Conservation (phyloP, 2,329 filamentous ascomycete species). For the Nigrospora oryzae region DNA sequence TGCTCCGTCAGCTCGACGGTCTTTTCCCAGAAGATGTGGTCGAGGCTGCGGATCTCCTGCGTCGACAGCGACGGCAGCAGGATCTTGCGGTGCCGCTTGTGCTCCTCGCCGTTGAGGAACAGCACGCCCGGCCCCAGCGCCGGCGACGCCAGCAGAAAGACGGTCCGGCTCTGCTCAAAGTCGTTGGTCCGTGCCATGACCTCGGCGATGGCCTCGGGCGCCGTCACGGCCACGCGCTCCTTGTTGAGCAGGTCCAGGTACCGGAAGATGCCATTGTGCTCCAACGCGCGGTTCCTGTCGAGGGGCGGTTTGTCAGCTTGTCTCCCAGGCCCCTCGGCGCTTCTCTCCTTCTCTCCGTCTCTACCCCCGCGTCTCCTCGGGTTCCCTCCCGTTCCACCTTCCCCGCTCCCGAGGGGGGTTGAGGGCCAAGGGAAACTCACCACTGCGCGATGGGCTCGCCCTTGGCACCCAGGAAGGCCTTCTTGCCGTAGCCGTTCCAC, state of each 20-base stretch:
- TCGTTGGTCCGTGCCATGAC: slow-evolving; percentile 8
- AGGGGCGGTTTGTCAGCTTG: background rate
- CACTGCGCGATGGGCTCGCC: slow-evolving; percentile 4
- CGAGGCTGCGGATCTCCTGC: slow-evolving; percentile 9
- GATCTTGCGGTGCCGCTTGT: slow-evolving; percentile 11
- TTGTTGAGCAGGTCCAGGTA: slow-evolving; percentile 9
- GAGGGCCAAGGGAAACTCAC: background rate
- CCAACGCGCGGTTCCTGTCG: slow-evolving; percentile 1
- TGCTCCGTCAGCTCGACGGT: slow-evolving; percentile 8
- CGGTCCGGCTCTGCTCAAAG: slow-evolving; percentile 7
- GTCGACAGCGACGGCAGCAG: slow-evolving; percentile 11
- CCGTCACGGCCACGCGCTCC: slow-evolving; percentile 7
- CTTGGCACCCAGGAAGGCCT: background rate
- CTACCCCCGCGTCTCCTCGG: too few species aligned
- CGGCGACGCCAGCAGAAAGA: slow-evolving; percentile 5
- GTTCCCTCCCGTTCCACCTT: background rate
- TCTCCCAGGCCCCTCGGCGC: background rate
- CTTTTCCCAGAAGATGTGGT: slow-evolving; percentile 13
- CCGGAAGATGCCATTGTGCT: slow-evolving; percentile 8
- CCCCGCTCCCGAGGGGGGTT: background rate
- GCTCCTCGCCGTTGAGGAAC: slow-evolving; percentile 10
- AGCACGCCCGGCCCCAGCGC: slow-evolving; percentile 9
- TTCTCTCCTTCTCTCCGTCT: background rate
- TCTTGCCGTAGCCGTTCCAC: background rate
- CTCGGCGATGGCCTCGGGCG: slow-evolving; percentile 5